Base-by-base conservation (phyloP, 202 grass and related monocot species). In the Schoenoplectus triqueter region DNA sequence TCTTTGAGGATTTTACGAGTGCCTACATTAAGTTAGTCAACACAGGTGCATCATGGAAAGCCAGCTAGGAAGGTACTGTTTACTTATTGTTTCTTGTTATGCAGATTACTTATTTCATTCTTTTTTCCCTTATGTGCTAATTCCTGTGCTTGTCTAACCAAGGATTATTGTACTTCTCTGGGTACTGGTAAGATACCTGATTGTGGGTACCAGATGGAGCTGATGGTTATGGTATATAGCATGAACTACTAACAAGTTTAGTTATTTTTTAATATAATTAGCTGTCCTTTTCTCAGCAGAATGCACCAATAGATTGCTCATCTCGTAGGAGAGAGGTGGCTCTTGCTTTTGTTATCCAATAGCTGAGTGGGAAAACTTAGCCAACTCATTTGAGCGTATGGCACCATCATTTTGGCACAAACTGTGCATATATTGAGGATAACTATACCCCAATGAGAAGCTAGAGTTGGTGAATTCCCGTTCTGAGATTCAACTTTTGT, bases 11-110 rank as follows among this genome's bases (percentile, higher is more conserved):
- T 75, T 98, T 93, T 72, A 88, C 69, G 64, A 87, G 87, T 64
- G 21, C 92, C 10, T 98, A 98, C 73, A 88, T 92, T 85, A 95
- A 98, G 78, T 93, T 98, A 60, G 92, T 93, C 55, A 87, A 95
- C 49, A 94, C 78, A 11, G 92, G 95, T 51, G 91, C 85, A 72
- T 87, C 81, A 10, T 98, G 92, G 95, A 78, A 69, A 89, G 20
- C 62, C 19, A 86, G 61, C 46, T 88, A 87, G 86, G 64, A 66
- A 54, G 62, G 54, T 20, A 61, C 7, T 57, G 15, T 67, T 69
- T 62, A 47, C 73, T 17, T 64, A 18, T 44, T 48, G 4, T 51
- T 64, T 11, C 39, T 22, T 49, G 64, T 82, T 80, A 9, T 42
- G 15, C n/a, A n/a, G 59, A 60, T 60, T 14, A 14, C 10, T 1